Evolutionary conservation across 2,329 filamentous ascomycete species (phyloP).

Genomic region (Pyrenochaeta sp.): DNA sequence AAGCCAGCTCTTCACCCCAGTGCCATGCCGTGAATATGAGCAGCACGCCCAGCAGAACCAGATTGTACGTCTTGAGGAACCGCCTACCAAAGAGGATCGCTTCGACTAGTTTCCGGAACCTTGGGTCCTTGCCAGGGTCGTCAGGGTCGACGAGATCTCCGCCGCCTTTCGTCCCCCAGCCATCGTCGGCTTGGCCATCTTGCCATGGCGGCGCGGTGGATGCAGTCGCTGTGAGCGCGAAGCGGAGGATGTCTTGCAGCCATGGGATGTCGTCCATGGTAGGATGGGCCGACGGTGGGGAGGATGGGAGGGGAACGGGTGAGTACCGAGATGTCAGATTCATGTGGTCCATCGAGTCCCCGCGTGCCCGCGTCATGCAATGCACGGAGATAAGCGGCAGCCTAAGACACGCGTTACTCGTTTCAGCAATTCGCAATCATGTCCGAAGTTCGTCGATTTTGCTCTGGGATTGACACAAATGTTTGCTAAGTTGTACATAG

Average conservation of each 20-base stretch:
- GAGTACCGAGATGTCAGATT: conserved; percentile 14
- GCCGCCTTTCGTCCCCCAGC: conserved; percentile 9
- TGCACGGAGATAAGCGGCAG: conserved; percentile 16
- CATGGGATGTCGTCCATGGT: conserved; percentile 23
- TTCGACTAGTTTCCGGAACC: conserved; percentile 46
- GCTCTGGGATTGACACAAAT: too few relatives aligned
- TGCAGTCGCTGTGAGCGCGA: conserved; percentile 33
- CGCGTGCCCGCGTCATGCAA: conserved; percentile 18
- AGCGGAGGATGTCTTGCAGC: conserved; percentile 31
- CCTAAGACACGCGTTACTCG: conserved; percentile 15
- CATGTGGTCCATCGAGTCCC: conserved; percentile 6
- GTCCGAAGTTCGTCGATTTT: too few relatives aligned
- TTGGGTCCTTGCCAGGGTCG: conserved; percentile 46
- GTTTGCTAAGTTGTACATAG: too few relatives aligned
- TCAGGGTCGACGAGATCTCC: conserved; percentile 29
- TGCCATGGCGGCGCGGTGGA: conserved; percentile 27
- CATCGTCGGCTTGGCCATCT: conserved; percentile 4
- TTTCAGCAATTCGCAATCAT: too few relatives aligned
- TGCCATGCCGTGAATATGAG: conserved; percentile 47
- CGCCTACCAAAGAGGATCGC: conserved; percentile 48
- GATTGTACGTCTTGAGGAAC: conserved; percentile 51
- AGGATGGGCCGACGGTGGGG: conserved; percentile 5
- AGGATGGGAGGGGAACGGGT: conserved; percentile 1
- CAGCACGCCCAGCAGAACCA: conserved; percentile 47
- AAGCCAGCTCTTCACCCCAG: conserved; percentile 39